phyloP scores from a whole-genome alignment of 352 stramenopile species.

The Phytophthora nicotianae region DNA sequence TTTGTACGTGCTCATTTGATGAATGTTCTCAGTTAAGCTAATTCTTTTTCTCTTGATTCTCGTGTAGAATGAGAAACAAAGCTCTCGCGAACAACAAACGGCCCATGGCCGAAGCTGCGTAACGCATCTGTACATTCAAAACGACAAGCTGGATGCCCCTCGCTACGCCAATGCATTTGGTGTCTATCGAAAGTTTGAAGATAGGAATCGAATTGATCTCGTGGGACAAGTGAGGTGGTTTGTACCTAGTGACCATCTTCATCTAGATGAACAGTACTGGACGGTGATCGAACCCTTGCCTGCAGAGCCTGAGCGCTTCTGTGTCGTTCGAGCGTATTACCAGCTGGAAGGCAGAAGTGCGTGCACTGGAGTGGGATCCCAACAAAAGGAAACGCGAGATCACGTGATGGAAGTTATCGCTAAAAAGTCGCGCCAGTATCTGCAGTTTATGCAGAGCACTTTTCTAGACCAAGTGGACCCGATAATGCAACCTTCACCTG shows the following conservation, averaged over 20 bases:
- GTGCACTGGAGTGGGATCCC: neutral
- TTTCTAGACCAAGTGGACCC: neutral
- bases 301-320: neutral
- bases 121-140: neutral
- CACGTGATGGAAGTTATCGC: neutral
- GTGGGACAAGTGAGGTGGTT: neutral
- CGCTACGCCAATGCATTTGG: neutral
- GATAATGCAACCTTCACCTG: no score
- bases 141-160: neutral
- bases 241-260: neutral
- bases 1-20: neutral
- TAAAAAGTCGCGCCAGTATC: neutral
- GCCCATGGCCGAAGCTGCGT: neutral
- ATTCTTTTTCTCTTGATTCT: neutral
- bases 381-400: neutral
- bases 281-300: neutral
- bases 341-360: neutral
- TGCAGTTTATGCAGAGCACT: neutral
- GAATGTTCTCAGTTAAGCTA: neutral
- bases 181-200: neutral
- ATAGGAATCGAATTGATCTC: neutral
- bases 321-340: neutral
- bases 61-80: no score
- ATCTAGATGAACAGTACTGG: neutral
- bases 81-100: neutral